These are phyloP conservation scores for Cardiospermum halicacabum DNA, from an alignment of 345 rosid genomes.

Conservation along the genomic window DNA sequence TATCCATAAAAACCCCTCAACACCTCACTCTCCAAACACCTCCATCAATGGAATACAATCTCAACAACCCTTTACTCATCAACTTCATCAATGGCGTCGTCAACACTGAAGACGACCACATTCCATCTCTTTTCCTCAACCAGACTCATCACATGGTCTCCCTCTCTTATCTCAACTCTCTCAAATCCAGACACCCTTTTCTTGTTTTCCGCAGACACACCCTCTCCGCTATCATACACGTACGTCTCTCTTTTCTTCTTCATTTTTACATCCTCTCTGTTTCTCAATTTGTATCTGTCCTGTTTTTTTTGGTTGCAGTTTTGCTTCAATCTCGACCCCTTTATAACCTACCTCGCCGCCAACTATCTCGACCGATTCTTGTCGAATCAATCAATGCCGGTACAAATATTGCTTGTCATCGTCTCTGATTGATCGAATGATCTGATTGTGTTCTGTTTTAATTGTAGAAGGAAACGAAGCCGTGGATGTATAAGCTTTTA, in stretches of 20 bases:
- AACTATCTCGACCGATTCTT: constrained; percentile 84
- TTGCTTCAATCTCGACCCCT: constrained; percentile 35
- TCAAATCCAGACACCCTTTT: constrained; percentile 34
- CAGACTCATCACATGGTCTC: constrained; percentile 73
- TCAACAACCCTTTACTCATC: constrained; percentile 55
- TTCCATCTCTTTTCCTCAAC: constrained; percentile 42
- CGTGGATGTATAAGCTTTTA: constrained; percentile 60
- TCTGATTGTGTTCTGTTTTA: constrained; percentile 7
- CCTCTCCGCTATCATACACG: constrained; percentile 48
- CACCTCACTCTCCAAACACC: too few species aligned
- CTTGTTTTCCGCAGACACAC: constrained; percentile 38
- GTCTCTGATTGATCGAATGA: too few species aligned
- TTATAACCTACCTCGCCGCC: constrained; percentile 60
- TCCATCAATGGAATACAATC: constrained; percentile 63
- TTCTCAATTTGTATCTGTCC: neutral
- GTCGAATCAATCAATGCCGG: constrained; percentile 54
- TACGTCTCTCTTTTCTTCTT: neutral
- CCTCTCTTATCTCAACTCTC: constrained; percentile 27
- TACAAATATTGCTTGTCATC: too few species aligned
- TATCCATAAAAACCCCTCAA: too few species aligned
- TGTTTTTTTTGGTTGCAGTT: constrained; percentile 24
- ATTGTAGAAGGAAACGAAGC: constrained; percentile 41
- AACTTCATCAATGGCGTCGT: constrained; percentile 13
- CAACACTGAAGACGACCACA: constrained; percentile 8
- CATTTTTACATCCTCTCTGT: neutral